Base-by-base conservation (phyloP, 768 basidiomycete genomes). In the Melanogaster broomeanus region DNA sequence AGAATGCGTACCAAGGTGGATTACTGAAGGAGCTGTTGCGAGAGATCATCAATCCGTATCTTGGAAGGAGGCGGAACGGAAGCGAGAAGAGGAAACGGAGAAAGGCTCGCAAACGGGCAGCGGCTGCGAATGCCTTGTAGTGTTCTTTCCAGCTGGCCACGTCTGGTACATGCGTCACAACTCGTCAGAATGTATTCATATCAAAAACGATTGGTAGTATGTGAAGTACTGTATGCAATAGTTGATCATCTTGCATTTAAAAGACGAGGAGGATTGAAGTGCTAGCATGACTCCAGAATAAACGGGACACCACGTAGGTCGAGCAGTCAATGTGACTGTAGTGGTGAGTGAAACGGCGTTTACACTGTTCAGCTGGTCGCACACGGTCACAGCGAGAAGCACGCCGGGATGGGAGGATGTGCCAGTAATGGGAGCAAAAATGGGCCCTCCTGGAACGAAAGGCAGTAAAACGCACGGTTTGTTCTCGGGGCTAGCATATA, bases 401-500 rank as follows among this genome's bases (percentile, higher is more conserved):
- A n/a, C n/a, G 3, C 9, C 2, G 39, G 21, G 21, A 24, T 40
- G 21, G 21, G 21, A 2, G 39, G 7, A 41, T 24, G 21, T 41
- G 18, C 22, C 30, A 31, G 11, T 5, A 31, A 31, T 13, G 30
- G 12, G 16, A 37, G 35, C 35, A 19, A 37, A n/a, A 8, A 19
- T 18, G 3, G n/a, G n/a, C 35, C 35, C n/a, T 18, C n/a, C n/a
- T 9, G 16, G n/a, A 19, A n/a, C 35, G 30, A 31, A 37, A 16
- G 18, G 35, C 35, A 22, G 15, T 24, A 27, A 21, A 25, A 10
- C 9, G 28, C 13, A 13, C 3, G 3, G 15, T 15, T 10, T 8
- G 13, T 10, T 24, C 18, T 18, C 18, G 3, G 16, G 18, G 50
- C 63, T 56, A 81, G 43, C 75, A 79, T 42, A 81, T 74, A 6